A percentile compares a stretch with the other conserved stretches of the same genome.
phyloP scores from a whole-genome alignment of 2,329 filamentous ascomycete genomes.

The Pseudogymnoascus sp. region DNA sequence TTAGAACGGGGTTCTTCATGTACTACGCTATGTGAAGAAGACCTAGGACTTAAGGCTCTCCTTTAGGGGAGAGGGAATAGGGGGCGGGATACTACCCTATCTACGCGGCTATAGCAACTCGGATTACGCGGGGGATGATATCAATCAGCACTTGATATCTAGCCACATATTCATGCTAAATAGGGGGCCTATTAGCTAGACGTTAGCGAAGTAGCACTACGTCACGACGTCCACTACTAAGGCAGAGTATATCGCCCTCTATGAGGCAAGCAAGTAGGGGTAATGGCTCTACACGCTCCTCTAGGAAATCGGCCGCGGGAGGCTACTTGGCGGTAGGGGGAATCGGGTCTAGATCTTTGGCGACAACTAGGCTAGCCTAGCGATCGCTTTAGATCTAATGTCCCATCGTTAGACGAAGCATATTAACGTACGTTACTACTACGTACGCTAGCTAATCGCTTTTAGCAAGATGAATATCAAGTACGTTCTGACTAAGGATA shows the following conservation, averaged over 20 bases:
- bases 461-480: not conserved
- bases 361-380: not conserved
- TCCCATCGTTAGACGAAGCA: not conserved
- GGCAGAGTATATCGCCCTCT: conserved; percentile 14
- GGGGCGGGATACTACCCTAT: too few species aligned
- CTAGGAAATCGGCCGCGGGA: not conserved
- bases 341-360: not conserved
- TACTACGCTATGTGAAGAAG: too few species aligned
- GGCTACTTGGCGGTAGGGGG: not conserved
- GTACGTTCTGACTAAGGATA: not conserved
- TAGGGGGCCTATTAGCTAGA: conserved; percentile 9
- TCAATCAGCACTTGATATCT: not conserved
- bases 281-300: conserved; percentile 8
- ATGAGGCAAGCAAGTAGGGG: conserved; percentile 7
- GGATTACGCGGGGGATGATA: too few species aligned
- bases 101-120: too few species aligned
- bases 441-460: not conserved
- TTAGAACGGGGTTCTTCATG: too few species aligned
- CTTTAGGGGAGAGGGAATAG: too few species aligned
- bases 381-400: not conserved
- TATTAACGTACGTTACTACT: conserved; percentile 2
- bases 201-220: conserved; percentile 11
- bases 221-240: conserved; percentile 15
- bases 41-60: too few species aligned
- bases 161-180: conserved; percentile 13